phyloP scores from a whole-genome alignment of 2,329 filamentous ascomycete species.

The Trichophaea hybrida region DNA sequence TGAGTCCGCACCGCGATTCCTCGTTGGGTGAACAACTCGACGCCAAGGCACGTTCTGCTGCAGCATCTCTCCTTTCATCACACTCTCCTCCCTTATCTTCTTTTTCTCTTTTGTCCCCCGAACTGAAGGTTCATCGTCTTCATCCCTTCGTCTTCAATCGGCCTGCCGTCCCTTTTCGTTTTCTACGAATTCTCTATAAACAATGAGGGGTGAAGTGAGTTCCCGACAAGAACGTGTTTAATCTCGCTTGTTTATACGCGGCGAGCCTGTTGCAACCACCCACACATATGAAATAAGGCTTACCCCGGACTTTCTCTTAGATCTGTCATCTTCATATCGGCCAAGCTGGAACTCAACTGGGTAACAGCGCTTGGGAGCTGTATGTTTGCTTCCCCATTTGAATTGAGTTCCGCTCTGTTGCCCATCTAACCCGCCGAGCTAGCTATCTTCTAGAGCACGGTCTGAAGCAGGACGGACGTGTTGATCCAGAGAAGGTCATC shows the following conservation, averaged over 20 bases:
- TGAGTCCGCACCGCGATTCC: not conserved
- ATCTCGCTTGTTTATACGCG: not conserved
- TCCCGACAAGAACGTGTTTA: not conserved
- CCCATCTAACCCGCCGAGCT: not conserved
- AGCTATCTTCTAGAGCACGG: constrained; percentile 55
- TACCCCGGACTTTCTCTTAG: constrained; percentile 30
- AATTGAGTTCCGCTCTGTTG: not conserved
- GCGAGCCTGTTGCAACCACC: not conserved
- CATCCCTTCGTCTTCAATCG: constrained; percentile 1
- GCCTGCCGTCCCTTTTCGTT: not conserved
- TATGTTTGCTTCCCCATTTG: constrained; percentile 32
- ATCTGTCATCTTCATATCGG: constrained; percentile 54
- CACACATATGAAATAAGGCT: not conserved
- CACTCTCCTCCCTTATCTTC: constrained; percentile 1
- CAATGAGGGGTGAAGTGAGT: constrained; percentile 23
- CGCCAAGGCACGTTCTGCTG: not conserved
- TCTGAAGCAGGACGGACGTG: constrained; percentile 44
- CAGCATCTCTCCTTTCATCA: constrained; percentile 1
- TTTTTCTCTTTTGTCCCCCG: not conserved
- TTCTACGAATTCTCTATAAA: constrained; percentile 3
- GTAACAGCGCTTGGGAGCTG: constrained; percentile 56
- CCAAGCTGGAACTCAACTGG: constrained; percentile 53
- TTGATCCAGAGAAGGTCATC: constrained; percentile 39
- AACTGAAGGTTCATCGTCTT: not conserved
- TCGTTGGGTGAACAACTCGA: not conserved